Base-by-base conservation (phyloP, 805 yeast species). In the Torulaspora microellipsoides region DNA sequence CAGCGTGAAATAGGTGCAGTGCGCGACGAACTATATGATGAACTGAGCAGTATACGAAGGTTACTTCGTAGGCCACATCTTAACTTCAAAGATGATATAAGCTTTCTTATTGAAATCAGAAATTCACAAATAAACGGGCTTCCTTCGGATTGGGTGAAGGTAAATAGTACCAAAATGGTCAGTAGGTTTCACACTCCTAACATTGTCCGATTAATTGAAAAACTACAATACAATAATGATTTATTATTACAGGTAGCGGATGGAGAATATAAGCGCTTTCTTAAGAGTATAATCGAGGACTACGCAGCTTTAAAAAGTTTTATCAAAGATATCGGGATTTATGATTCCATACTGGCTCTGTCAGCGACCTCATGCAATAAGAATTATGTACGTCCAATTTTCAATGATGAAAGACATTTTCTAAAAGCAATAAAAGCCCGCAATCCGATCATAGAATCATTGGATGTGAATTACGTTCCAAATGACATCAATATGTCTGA, bases 141-240 rank as follows among this genome's bases (percentile, higher is more conserved):
- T 1, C 98, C 98, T 0, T 53, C 67, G 2, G 79, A 77, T 40
- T 91, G 96, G 96, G 65, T 83, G 10, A 83, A 86, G 52, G 76
- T 85, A 23, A 83, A 77, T 53, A 83, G 83, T 8, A 76, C 95
- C 36, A 70, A 79, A 48, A 62, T 79, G 1, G 81, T 87, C 1
- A 76, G 88, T 2, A 67, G 98, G 45, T 90, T 78, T 61, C 69
- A 89, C 46, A 71, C 95, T 0, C 86, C 95, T 0, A 66, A 62
- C 27, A 72, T 81, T 1, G 52, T 69, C 2, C 64, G 67, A 12
- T 64, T 85, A 23, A 72, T 80, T 37, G 78, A 78, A 41, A 60
- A 69, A 31, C 59, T 82, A 30, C 81, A 79, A 47, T 81, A 81
- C 52, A 78, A 80, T 39, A 73, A 78, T 41, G 95, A 78, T 51